A percentile compares a stretch with the other conserved stretches of the same genome.
Evolutionary conservation across 768 basidiomycete genomes (phyloP).

Genomic region (Rossbeevera mucosa): DNA sequence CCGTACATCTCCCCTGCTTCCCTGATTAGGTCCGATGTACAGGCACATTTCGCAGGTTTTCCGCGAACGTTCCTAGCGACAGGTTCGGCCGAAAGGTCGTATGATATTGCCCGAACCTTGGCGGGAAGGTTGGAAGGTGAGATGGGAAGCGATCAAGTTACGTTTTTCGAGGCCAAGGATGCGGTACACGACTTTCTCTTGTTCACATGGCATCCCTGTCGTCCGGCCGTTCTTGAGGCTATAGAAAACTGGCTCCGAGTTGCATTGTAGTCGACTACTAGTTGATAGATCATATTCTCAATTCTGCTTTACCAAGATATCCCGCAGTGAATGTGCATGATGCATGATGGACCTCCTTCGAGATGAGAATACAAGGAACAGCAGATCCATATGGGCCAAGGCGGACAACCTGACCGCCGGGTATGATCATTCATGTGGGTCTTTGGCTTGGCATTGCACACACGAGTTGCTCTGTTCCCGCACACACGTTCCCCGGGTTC

Average conservation of each 20-base stretch:
- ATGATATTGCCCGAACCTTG: constrained; percentile 48
- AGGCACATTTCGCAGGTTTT: constrained; percentile 48
- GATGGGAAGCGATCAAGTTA: constrained; percentile 41
- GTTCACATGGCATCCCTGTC: constrained; percentile 49
- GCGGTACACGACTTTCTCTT: constrained; percentile 51
- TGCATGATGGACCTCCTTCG: neutral
- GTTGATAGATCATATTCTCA: too few species aligned
- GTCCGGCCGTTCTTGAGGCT: constrained; percentile 41
- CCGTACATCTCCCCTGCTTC: constrained; percentile 60
- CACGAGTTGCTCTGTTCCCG: neutral
- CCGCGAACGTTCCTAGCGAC: constrained; percentile 57
- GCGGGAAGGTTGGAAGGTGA: constrained; percentile 47
- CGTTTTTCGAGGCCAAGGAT: constrained; percentile 47
- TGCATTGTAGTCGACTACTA: neutral
- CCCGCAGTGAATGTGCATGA: neutral
- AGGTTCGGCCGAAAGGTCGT: constrained; percentile 55
- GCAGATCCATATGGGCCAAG: neutral
- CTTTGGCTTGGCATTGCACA: neutral
- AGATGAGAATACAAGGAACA: neutral
- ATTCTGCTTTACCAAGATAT: neutral
- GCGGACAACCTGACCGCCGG: neutral
- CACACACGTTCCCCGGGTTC: neutral
- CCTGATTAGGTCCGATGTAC: constrained; percentile 28
- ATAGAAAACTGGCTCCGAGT: constrained; percentile 44
- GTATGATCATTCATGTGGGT: neutral